A percentile compares a stretch with the other conserved stretches of the same genome.
Conservation (phyloP, 768 basidiomycete genomes). For the Agrocybe pediades region DNA sequence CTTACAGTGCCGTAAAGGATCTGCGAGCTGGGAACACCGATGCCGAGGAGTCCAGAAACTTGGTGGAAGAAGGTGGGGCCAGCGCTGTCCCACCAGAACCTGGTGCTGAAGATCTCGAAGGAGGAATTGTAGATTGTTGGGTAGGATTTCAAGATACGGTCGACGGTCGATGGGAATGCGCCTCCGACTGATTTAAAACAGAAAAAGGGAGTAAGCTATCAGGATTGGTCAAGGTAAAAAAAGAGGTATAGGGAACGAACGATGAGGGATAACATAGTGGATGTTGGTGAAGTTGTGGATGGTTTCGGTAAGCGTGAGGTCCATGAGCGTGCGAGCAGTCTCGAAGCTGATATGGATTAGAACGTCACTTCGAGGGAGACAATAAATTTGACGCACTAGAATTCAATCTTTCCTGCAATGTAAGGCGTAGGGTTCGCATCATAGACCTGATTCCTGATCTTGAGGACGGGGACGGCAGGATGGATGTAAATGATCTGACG, state of each 20-base stretch:
- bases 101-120: constrained; percentile 31
- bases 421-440: constrained; percentile 36
- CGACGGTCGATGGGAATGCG: constrained; percentile 34
- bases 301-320: constrained; percentile 21
- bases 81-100: constrained; percentile 42
- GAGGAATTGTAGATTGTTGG: constrained; percentile 33
- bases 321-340: constrained; percentile 29
- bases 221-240: background rate
- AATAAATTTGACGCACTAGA: constrained; percentile 30
- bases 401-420: constrained; percentile 35
- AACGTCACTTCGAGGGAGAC: constrained; percentile 18
- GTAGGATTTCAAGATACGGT: constrained; percentile 33
- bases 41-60: constrained; percentile 31
- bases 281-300: constrained; percentile 30
- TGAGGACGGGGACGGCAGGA: constrained; percentile 31
- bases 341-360: constrained; percentile 26
- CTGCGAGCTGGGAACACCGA: constrained; percentile 31
- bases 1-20: constrained; percentile 37
- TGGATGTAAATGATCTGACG: constrained; percentile 33
- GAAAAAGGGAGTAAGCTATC: no score
- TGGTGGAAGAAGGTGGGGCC: constrained; percentile 39
- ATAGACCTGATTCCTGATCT: constrained; percentile 23
- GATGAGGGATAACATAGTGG: constrained; percentile 31
- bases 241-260: constrained; percentile 12
- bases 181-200: constrained; percentile 26